These are phyloP conservation scores for Coix lacrymajobi DNA, from an alignment of 176 grass and related monocot genomes.

Conservation along the genomic window DNA sequence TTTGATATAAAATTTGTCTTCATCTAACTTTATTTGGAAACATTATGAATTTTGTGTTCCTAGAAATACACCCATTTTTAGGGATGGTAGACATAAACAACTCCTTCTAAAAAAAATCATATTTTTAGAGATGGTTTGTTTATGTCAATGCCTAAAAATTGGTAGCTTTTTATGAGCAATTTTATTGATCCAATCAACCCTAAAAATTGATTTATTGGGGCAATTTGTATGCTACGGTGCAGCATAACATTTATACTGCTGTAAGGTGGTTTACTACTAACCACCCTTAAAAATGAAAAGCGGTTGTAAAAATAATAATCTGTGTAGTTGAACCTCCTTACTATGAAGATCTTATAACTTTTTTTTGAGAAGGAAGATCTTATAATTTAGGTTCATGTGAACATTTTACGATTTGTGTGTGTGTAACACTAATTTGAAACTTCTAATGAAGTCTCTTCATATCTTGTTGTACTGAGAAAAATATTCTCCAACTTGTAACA, in stretches of 20 bases:
- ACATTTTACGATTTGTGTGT: background rate
- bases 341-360: background rate
- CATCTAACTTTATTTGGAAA: background rate
- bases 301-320: background rate
- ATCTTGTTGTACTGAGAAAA: background rate
- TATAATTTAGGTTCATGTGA: background rate
- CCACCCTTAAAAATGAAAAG: background rate
- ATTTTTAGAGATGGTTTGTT: too few relatives aligned
- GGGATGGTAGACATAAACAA: background rate
- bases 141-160: too few relatives aligned
- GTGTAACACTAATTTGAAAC: background rate
- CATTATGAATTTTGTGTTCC: background rate
- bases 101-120: background rate
- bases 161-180: too few relatives aligned
- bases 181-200: too few relatives aligned
- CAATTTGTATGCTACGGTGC: background rate
- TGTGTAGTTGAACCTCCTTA: background rate
- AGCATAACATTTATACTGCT: background rate
- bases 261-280: background rate
- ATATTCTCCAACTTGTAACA: background rate
- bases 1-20: background rate
- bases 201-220: background rate
- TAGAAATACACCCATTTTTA: background rate
- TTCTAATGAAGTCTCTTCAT: background rate
- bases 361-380: background rate